Base-by-base conservation (phyloP, 208 protist genomes). In the Trypanosoma mega region DNA sequence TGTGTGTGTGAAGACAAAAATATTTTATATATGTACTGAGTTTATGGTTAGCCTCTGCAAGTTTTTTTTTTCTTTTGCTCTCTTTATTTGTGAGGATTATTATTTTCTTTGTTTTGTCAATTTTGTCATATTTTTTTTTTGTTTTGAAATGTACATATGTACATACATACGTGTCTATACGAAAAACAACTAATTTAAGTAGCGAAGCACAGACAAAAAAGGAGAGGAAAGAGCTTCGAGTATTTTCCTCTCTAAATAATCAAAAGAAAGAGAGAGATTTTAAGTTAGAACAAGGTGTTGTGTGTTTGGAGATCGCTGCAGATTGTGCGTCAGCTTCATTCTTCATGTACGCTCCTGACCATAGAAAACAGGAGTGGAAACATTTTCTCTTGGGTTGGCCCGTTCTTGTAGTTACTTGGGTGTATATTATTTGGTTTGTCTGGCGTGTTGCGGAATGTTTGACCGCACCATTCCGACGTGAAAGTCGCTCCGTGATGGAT, bases 371-470 rank as follows among this genome's bases (percentile, higher is more conserved):
- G 20, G 68, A 71, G 6, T 52, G 76, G 41, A 49, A 65, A 26
- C 20, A 44, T 9, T 80, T 85, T 27, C 16, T 88, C 0, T 85
- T 82, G 39, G 69, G 76, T 9, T 92, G 85, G 85, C 85, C 85
- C 0, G 47, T 65, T 16, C 61, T 92, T 21, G 20, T 84, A 4
- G 36, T 52, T 14, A 58, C 73, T 2, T 37, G 76, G 36, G 11
- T 71, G 24, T 77, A 76, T 39, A 59, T 78, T 26, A 16, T 68
- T 11, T 74, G 70, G 56, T 81, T 80, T 49, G 30, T 76, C 0
- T 68, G 53, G 1, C 36, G 53, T 23, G 47, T 69, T 3, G 16
- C 54, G 21, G 29, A 36, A 1, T 72, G 57, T 26, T 76, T 43
- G 23, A 34, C 14, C 14, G 37, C 24, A 11, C 54, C 63, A 12